These are phyloP conservation scores for Lophiostoma macrostomum DNA, from an alignment of 495 filamentous ascomycete species.

Conservation along the genomic window DNA sequence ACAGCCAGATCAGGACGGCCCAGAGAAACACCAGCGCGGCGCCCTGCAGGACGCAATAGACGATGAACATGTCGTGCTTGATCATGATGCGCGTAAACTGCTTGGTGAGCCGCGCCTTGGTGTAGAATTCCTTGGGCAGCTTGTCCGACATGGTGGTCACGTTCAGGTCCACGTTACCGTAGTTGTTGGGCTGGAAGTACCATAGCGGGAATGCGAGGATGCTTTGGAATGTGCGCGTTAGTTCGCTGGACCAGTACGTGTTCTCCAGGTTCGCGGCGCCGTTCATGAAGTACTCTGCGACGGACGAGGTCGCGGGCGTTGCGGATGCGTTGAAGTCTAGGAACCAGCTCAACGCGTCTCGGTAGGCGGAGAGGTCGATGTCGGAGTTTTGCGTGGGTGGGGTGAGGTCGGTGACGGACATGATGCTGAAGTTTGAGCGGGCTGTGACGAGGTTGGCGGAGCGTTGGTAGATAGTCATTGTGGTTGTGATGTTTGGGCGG, in stretches of 20 bases:
- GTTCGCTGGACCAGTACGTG: slow-evolving; percentile 4
- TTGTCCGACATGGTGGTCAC: neutral
- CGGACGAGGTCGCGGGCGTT: neutral
- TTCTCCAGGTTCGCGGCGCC: slow-evolving; percentile 1
- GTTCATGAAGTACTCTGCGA: slow-evolving; percentile 14
- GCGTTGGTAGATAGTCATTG: slow-evolving; percentile 10
- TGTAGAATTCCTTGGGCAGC: slow-evolving; percentile 1
- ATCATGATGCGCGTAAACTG: slow-evolving; percentile 3
- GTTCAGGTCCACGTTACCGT: slow-evolving; percentile 7
- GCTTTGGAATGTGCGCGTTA: slow-evolving; percentile 1
- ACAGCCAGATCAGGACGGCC: slow-evolving; percentile 11
- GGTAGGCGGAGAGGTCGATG: slow-evolving; percentile 2
- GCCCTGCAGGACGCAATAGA: slow-evolving; percentile 2
- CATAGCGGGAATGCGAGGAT: slow-evolving; percentile 9
- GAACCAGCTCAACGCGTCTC: slow-evolving; percentile 1
- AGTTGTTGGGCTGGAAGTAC: slow-evolving; percentile 13
- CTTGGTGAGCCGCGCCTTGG: neutral
- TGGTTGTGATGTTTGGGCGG: slow-evolving; percentile 8
- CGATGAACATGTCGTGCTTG: slow-evolving; percentile 4
- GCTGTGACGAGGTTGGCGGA: neutral
- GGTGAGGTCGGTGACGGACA: neutral
- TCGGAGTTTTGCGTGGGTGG: neutral
- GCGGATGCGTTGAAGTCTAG: slow-evolving; percentile 10
- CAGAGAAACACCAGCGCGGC: slow-evolving; percentile 3
- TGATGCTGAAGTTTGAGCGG: slow-evolving; percentile 13